Base-by-base conservation (phyloP, 2,329 filamentous ascomycete species). In the Thelonectria blattea region DNA sequence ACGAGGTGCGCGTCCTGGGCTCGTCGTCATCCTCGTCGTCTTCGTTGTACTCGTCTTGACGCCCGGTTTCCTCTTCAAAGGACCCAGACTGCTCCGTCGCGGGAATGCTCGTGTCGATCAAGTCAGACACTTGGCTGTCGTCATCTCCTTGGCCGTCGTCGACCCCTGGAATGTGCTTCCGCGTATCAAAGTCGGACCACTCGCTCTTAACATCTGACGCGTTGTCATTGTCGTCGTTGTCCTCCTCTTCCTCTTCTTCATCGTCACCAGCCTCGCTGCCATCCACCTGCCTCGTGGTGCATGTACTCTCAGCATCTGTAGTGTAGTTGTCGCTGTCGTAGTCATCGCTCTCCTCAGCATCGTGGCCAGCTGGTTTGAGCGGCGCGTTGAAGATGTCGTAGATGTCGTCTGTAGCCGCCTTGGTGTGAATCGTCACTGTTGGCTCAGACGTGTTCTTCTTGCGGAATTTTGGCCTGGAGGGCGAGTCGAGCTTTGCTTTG, bases 401-500 rank as follows among this genome's bases (percentile, higher is more conserved):
- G 53, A 99, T 97, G 68, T 99, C 95, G 68, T 98, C 93, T 63
- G 94, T 97, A 5, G 95, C 95, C 65, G 95, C 94, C 69, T 87
- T 91, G 12, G 95, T 99, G 73, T 98, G 93, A 66, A 99, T 86
- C 1, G 95, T 99, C 93, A 99, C 97, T 2, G 95, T 99, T n/a
- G 93, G 91, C 75, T 98, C 94, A 52, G 84, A 80, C 2, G 76
- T 66, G 67, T 88, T 88, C 74, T 91, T 95, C 75, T 91, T 91
- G 65, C 89, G 90, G 56, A 94, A 83, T 75, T 96, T 98, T 4
- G 88, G 88, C n/a, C 88, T 86, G 0, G 91, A 91, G 0, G 93
- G 94, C 2, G 94, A 97, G 71, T 95, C 92, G 56, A 98, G 81
- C 69, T 97, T 97, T 58, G 93, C 90, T 82, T 96, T 95, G 76